A percentile compares a stretch with the other conserved stretches of the same genome.
phyloP scores from a whole-genome alignment of 805 yeast species.

The Candida ipomoeae region DNA sequence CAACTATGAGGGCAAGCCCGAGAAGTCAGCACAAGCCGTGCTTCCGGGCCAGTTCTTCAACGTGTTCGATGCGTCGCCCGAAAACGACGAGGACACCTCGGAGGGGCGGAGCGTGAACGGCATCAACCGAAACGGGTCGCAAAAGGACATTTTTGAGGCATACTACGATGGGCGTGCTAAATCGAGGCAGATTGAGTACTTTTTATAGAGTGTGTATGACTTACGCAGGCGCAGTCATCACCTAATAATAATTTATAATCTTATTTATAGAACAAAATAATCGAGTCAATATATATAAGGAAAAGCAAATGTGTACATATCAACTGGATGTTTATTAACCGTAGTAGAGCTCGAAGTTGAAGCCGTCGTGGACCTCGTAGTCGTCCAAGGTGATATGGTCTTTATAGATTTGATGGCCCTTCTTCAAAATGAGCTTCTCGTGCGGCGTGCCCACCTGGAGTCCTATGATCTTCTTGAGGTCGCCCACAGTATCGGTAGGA shows the following conservation, averaged over 20 bases:
- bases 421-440: conserved; percentile 67
- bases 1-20: conserved; percentile 34
- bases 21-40: conserved; percentile 22
- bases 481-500: conserved; percentile 81
- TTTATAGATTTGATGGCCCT: conserved; percentile 79
- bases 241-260: not conserved
- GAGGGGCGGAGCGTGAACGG: conserved; percentile 41
- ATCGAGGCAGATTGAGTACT: conserved; percentile 48
- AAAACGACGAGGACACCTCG: conserved; percentile 61
- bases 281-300: not conserved
- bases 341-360: conserved; percentile 80
- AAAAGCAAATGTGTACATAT: too few relatives aligned
- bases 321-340: conserved; percentile 26
- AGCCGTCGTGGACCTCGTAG: conserved; percentile 89
- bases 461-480: conserved; percentile 78
- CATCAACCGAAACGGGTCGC: conserved; percentile 7
- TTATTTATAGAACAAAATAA: not conserved
- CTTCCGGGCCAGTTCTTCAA: conserved; percentile 68
- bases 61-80: conserved; percentile 97
- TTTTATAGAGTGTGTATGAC: conserved; percentile 27
- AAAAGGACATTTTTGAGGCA: conserved; percentile 23
- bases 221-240: conserved; percentile 4
- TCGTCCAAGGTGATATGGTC: conserved; percentile 92
- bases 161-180: conserved; percentile 26
- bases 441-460: conserved; percentile 76